Evolutionary conservation across 2,329 filamentous ascomycete species (phyloP), one percentile per base, ranked within the genome.

Genomic region (Atkinsonella hypoxylon): DNA sequence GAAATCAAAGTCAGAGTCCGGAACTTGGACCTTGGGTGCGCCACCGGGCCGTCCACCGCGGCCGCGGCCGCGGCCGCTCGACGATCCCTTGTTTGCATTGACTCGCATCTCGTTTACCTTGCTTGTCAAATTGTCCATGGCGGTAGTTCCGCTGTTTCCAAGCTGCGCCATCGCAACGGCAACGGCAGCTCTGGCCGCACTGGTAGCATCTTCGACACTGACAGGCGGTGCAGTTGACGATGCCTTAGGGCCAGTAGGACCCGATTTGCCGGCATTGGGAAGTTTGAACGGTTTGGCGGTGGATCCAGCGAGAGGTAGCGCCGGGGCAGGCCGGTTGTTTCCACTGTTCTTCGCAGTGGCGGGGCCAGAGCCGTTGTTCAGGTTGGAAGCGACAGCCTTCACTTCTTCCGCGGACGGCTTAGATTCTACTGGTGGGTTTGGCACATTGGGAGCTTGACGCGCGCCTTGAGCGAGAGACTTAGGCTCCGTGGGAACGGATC

Each of bases 1-100:
- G 62, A 98, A 98, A 62, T 98, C 91, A 60, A 90, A 98, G 63
- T 97, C 93, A 1, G 87, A 83, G 45, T 85, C 80, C 0, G 93
- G 93, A 2, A 98, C 87, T 49, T 95, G 90, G 32, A 97, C 81
- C 70, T 88, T 93, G 58, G 76, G 72, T 46, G 75, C 54, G 10
- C 46, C 50, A 36, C 56, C 55, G 22, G 65, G 66, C 36, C 74
- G 70, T 13, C 72, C 72, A 11, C 73, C 74, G 49, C 74, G 71
- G 1, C 72, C 71, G 51, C 74, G 72, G 22, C 71, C 71, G 45
- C 79, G 76, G 41, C 74, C 68, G 20, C 68, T 64, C n/a, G 75
- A 65, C 9, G 73, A 72, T 18, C 72, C 70, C 45, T 72, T 67
- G 7, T 72, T 69, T 11, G 83, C 80, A 53, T 80, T 81, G 4